A percentile compares a stretch with the other conserved stretches of the same genome.
Evolutionary conservation across 169 alveolate species (phyloP).

Genomic region (Plasmodium sp.): DNA sequence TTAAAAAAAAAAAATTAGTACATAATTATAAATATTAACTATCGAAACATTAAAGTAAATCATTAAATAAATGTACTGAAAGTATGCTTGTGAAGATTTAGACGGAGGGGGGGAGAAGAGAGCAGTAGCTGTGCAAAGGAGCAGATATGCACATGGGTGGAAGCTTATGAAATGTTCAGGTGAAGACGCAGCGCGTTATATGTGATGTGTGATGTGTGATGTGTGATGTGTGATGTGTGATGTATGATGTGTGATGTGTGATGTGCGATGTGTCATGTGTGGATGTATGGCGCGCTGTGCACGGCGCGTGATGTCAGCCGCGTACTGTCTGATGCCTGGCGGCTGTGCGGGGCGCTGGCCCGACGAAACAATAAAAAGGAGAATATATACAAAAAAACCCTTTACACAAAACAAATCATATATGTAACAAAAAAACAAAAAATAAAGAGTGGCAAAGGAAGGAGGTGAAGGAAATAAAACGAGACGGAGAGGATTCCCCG

Average conservation of each 20-base stretch:
- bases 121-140: neutral
- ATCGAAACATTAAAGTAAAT: constrained; percentile 24
- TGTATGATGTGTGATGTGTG: too few relatives aligned
- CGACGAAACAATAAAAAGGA: constrained; percentile 2
- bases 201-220: neutral
- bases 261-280: too few relatives aligned
- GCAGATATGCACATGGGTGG: neutral
- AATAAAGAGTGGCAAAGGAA: neutral
- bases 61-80: constrained; percentile 30
- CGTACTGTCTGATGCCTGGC: neutral
- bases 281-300: too few relatives aligned
- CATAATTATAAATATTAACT: constrained; percentile 25
- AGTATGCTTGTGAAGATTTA: constrained; percentile 14
- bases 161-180: neutral
- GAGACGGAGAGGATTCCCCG: neutral
- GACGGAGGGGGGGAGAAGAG: neutral
- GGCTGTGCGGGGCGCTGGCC: neutral
- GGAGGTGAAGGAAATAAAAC: neutral
- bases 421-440: constrained; percentile 25
- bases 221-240: too few relatives aligned
- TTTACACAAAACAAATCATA: constrained; percentile 19
- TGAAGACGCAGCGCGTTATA: neutral
- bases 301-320: too few relatives aligned
- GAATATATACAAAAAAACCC: constrained; percentile 3
- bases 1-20: constrained; percentile 5